Conservation (phyloP, 2,329 filamentous ascomycete genomes). For the Neonectria magnoliae region DNA sequence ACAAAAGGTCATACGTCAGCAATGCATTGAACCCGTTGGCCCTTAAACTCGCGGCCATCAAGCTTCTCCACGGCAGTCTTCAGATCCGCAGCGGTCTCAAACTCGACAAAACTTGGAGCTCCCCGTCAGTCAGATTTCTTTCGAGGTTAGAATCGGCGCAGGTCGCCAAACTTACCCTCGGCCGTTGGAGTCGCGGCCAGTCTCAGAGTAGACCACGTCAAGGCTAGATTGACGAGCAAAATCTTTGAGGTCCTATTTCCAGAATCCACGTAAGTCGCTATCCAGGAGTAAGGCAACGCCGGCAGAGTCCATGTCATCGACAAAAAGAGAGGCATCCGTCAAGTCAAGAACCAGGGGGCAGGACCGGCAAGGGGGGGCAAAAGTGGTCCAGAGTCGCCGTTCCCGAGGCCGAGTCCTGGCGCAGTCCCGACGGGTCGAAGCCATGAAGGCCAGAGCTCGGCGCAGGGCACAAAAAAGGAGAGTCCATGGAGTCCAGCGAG, state of each 20-base stretch:
- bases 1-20: conserved; percentile 72
- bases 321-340: conserved; percentile 50
- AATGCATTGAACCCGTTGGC: conserved; percentile 83
- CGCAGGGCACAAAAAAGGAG: conserved; percentile 43
- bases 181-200: conserved; percentile 88
- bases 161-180: conserved; percentile 75
- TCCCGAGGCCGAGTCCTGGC: conserved; percentile 41
- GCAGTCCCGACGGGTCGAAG: conserved; percentile 41
- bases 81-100: conserved; percentile 90
- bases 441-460: conserved; percentile 45
- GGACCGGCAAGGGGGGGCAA: conserved; percentile 38
- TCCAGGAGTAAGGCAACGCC: conserved; percentile 58
- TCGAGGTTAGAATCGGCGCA: neutral
- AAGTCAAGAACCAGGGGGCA: conserved; percentile 49
- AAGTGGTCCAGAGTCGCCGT: conserved; percentile 42
- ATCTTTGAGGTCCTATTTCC: conserved; percentile 98
- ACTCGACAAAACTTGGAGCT: conserved; percentile 88
- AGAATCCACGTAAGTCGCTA: conserved; percentile 82
- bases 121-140: conserved; percentile 25
- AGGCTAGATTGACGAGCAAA: conserved; percentile 96
- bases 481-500: conserved; percentile 56
- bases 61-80: conserved; percentile 95
- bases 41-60: conserved; percentile 92
- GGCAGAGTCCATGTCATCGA: conserved; percentile 48
- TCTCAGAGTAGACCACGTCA: conserved; percentile 98